Evolutionary conservation across 345 rosid species (phyloP), one percentile per base, ranked within the genome.

Genomic region (Geranium rotundifolium): DNA sequence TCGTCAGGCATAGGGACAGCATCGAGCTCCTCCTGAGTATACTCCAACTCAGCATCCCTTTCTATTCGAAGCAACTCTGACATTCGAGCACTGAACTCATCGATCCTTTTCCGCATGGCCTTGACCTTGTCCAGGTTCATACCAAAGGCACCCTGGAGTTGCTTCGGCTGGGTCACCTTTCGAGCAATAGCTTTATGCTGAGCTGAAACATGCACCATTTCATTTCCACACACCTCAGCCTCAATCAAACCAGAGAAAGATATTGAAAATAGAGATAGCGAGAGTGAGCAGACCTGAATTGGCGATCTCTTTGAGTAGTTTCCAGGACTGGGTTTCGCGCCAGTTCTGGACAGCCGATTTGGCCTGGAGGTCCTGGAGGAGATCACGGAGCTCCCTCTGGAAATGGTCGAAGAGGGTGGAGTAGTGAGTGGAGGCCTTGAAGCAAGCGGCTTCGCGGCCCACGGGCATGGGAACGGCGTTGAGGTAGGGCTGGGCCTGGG

Each of bases 41-140:
- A 89, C 77, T 92, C 98, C 77, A 92, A 68, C 64, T 92, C 98
- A 12, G 90, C 82, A 77, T 92, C 96, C 76, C 96, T 81, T 77
- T 92, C 96, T 65, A 89, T 81, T 9, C 77, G 84, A 75, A 92
- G 98, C 61, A 92, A 67, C 66, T 83, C 91, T 1, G 98, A 92
- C 96, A 89, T 92, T 10, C 31, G 54, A 66, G 72, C 71, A 0
- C 93, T 78, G 59, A 81, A 85, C 63, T 85, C 88, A 56, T 87
- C 90, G 61, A 92, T 85, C 78, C 88, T 81, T n/a, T 61, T 64
- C 66, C 87, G 96, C 67, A 92, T 84, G 52, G 82, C 82, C 77
- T 78, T 84, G 50, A 72, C 95, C 81, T 83, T 87, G 61, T 75
- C 88, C 64, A 83, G 75, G 41, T 85, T 85, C 88, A 92, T 79